Percentiles rank a stretch among this genome's conserved stretches.
Conservation (phyloP, 2,329 filamentous ascomycete species). For the Teratosphaeria gauchensis region DNA sequence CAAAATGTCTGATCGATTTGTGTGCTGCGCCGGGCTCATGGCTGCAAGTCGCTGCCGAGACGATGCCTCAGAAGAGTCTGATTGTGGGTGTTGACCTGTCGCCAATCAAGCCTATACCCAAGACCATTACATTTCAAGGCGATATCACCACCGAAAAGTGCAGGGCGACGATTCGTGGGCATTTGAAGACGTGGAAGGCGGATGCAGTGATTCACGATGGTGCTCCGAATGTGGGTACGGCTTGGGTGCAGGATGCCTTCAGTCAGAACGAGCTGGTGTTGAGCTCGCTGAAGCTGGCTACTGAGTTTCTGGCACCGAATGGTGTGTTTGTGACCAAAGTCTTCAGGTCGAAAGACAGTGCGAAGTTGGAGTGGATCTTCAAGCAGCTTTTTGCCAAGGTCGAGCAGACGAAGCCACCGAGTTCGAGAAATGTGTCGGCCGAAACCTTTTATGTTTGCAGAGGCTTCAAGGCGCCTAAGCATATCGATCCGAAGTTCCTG, state of each 20-base stretch:
- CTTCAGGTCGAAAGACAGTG: constrained; percentile 95
- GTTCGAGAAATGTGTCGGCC: constrained; percentile 88
- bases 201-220: constrained; percentile 95
- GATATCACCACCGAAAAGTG: constrained; percentile 98
- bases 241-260: constrained; percentile 97
- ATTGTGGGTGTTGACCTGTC: constrained; percentile 91
- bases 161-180: constrained; percentile 74
- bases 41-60: constrained; percentile 93
- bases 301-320: constrained; percentile 80
- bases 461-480: constrained; percentile 90
- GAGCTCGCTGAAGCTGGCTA: constrained; percentile 85
- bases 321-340: constrained; percentile 96
- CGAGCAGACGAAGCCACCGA: constrained; percentile 94
- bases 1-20: constrained; percentile 91
- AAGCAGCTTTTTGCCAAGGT: constrained; percentile 93
- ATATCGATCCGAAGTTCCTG: constrained; percentile 83
- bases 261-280: constrained; percentile 89
- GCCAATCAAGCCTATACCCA: constrained; percentile 91
- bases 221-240: constrained; percentile 93
- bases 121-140: constrained; percentile 90
- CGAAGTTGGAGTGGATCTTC: constrained; percentile 90
- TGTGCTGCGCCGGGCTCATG: constrained; percentile 95
- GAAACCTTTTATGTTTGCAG: constrained; percentile 98
- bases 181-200: constrained; percentile 92
- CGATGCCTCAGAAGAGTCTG: constrained; percentile 81